Evolutionary conservation across 106 monocot genomes (phyloP).

Genomic region (Dendrobium chrysotoxum): DNA sequence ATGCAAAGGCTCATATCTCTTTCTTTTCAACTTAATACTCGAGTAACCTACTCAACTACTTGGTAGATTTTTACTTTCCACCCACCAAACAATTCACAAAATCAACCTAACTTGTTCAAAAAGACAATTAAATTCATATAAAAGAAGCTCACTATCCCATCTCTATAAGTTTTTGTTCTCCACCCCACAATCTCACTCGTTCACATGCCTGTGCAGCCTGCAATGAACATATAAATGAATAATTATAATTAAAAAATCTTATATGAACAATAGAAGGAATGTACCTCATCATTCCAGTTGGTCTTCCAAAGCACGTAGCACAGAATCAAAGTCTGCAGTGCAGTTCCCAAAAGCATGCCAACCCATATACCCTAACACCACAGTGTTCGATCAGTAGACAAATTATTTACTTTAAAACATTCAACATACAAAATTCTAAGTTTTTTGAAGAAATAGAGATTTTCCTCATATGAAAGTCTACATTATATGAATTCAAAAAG

Average conservation of each 20-base stretch:
- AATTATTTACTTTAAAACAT: too few species aligned
- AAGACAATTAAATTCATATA: too few species aligned
- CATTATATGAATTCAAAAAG: too few species aligned
- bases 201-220: slow-evolving; percentile 65
- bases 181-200: slow-evolving; percentile 62
- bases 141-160: slow-evolving; percentile 1
- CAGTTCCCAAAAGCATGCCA: slow-evolving; percentile 83
- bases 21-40: too few species aligned
- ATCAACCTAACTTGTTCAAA: background rate
- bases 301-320: slow-evolving; percentile 47
- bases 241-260: background rate
- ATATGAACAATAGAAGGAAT: background rate
- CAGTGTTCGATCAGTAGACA: background rate
- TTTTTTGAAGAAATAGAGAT: too few species aligned
- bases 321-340: slow-evolving; percentile 53
- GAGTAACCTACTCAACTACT: too few species aligned
- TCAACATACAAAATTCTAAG: too few species aligned
- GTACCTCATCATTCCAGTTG: slow-evolving; percentile 62
- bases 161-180: slow-evolving; percentile 11
- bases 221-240: background rate
- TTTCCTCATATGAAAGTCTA: too few species aligned
- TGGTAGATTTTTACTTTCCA: background rate
- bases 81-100: background rate
- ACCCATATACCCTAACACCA: slow-evolving; percentile 76
- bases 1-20: too few species aligned